These are phyloP conservation scores for Candida pseudofarinosa DNA, from an alignment of 805 yeast species.

Conservation along the genomic window DNA sequence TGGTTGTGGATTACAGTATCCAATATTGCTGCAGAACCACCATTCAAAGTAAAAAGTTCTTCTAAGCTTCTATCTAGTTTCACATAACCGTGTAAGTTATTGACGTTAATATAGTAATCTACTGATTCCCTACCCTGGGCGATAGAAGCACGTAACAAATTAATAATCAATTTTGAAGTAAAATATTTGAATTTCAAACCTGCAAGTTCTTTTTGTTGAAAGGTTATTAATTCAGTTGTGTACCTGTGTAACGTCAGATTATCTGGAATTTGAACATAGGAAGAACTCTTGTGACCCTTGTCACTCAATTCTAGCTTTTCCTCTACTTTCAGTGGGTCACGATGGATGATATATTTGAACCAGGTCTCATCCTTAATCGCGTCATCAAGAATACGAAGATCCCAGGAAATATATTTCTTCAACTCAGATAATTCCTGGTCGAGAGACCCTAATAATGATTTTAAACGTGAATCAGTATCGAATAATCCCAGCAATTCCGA, in stretches of 20 bases:
- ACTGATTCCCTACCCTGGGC: conserved; percentile 4
- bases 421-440: neutral
- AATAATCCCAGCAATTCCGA: conserved; percentile 5
- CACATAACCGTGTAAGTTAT: neutral
- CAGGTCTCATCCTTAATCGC: conserved; percentile 1
- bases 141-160: conserved; percentile 8
- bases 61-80: conserved; percentile 12
- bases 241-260: conserved; percentile 15
- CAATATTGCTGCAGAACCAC: conserved; percentile 54
- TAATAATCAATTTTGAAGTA: conserved; percentile 9
- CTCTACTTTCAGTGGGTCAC: neutral
- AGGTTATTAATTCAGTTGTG: conserved; percentile 10
- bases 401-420: conserved; percentile 7
- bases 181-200: conserved; percentile 4
- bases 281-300: neutral
- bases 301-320: neutral
- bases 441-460: conserved; percentile 1
- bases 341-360: neutral
- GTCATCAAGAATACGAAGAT: conserved; percentile 5
- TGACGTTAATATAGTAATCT: conserved; percentile 2
- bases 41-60: conserved; percentile 42
- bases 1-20: conserved; percentile 54
- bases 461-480: conserved; percentile 3
- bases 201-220: conserved; percentile 8
- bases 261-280: conserved; percentile 17